A percentile compares a stretch with the other conserved stretches of the same genome.
Conservation (phyloP, 805 yeast genomes). For the Metschnikowia sp. region DNA sequence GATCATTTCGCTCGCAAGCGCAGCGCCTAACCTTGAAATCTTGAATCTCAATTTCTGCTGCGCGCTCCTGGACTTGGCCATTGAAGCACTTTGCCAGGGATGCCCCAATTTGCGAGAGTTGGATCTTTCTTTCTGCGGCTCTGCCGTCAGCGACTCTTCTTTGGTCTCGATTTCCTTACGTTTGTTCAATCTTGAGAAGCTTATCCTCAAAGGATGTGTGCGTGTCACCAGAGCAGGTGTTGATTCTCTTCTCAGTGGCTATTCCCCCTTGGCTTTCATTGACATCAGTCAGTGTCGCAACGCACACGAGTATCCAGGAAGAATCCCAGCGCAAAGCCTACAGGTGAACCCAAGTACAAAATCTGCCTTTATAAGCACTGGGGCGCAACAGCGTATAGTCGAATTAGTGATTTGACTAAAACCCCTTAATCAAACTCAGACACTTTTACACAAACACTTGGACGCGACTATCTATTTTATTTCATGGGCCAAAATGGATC, state of each 20-base stretch:
- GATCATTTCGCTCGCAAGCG: conserved; percentile 56
- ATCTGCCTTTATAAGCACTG: conserved; percentile 56
- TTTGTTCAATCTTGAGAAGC: conserved; percentile 44
- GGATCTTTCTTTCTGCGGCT: conserved; percentile 71
- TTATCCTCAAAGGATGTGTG: conserved; percentile 65
- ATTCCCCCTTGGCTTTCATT: conserved; percentile 48
- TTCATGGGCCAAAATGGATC: not conserved
- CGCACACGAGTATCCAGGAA: conserved; percentile 60
- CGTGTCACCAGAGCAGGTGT: conserved; percentile 77
- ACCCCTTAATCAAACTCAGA: not conserved
- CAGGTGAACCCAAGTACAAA: conserved; percentile 48
- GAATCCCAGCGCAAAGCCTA: conserved; percentile 55
- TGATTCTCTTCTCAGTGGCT: conserved; percentile 59
- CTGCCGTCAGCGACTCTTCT: conserved; percentile 74
- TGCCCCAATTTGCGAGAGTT: conserved; percentile 52
- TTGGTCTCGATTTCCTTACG: conserved; percentile 57
- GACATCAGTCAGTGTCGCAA: conserved; percentile 72
- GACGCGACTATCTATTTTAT: not conserved
- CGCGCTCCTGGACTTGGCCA: conserved; percentile 63
- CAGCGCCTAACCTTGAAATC: conserved; percentile 54
- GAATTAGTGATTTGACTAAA: conserved; percentile 47
- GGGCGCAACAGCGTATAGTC: conserved; percentile 51
- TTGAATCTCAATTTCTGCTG: conserved; percentile 73
- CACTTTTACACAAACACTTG: too few species aligned
- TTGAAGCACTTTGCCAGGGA: conserved; percentile 65